These are phyloP conservation scores for Didymosphaeria variabile DNA, from an alignment of 2,329 filamentous ascomycete genomes.

Conservation along the genomic window DNA sequence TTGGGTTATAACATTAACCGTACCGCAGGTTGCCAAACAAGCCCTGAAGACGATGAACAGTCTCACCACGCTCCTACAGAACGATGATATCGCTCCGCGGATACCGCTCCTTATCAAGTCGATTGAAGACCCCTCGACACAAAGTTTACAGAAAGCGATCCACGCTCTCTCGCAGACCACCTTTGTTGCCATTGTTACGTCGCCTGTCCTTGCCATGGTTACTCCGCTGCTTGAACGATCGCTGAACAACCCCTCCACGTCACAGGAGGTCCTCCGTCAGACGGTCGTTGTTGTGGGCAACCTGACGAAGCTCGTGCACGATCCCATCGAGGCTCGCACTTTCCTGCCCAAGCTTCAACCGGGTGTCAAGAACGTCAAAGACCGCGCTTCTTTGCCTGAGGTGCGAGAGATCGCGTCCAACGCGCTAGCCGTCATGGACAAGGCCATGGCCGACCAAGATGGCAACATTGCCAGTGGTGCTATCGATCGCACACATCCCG, in stretches of 20 bases:
- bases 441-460: constrained; percentile 76
- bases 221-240: constrained; percentile 95
- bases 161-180: constrained; percentile 96
- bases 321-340: constrained; percentile 89
- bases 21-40: constrained; percentile 72
- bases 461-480: constrained; percentile 65
- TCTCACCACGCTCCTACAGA: constrained; percentile 87
- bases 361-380: constrained; percentile 87
- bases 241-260: constrained; percentile 87
- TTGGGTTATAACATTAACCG: constrained; percentile 24
- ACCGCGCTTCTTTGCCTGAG: constrained; percentile 91
- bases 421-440: constrained; percentile 86
- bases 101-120: constrained; percentile 92
- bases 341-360: constrained; percentile 95
- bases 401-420: constrained; percentile 89
- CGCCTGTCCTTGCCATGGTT: constrained; percentile 90
- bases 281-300: constrained; percentile 98
- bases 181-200: constrained; percentile 97
- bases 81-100: constrained; percentile 93
- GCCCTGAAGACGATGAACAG: constrained; percentile 92
- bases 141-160: constrained; percentile 93
- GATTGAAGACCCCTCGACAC: constrained; percentile 91
- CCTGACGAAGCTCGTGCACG: constrained; percentile 96
- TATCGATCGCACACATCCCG: constrained; percentile 71
- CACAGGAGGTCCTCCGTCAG: constrained; percentile 93